phyloP scores from a whole-genome alignment of 495 filamentous ascomycete species.

The Aspergillus taichungensis region DNA sequence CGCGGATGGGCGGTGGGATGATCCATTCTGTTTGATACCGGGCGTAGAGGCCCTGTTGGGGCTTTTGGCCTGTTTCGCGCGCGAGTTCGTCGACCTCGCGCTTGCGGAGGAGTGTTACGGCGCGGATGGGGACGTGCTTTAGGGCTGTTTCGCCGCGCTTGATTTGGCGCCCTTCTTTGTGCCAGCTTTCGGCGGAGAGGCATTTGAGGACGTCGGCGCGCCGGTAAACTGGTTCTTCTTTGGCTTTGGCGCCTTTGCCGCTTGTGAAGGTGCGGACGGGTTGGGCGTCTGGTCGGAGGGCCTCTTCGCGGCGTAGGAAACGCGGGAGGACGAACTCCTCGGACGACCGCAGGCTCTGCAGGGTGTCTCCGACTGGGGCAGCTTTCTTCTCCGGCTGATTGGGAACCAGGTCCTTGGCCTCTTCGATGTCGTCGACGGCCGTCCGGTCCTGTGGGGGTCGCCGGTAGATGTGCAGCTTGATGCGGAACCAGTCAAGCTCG shows the following conservation, averaged over 20 bases:
- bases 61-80: conserved; percentile 68
- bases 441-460: conserved; percentile 52
- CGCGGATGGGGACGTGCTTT: conserved; percentile 82
- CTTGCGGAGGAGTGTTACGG: conserved; percentile 79
- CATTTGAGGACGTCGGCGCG: conserved; percentile 75
- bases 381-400: conserved; percentile 61
- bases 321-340: conserved; percentile 77
- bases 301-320: conserved; percentile 89
- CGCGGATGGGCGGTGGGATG: conserved; percentile 69
- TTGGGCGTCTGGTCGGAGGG: conserved; percentile 57
- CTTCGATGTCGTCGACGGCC: conserved; percentile 67
- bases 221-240: conserved; percentile 71
- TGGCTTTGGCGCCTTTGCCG: conserved; percentile 56
- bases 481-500: conserved; percentile 80
- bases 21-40: conserved; percentile 88
- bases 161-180: conserved; percentile 84
- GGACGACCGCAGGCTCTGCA: conserved; percentile 81
- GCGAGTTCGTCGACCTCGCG: conserved; percentile 82
- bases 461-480: conserved; percentile 62
- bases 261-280: conserved; percentile 66
- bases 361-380: conserved; percentile 60
- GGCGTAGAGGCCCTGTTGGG: conserved; percentile 78
- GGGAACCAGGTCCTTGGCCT: conserved; percentile 62
- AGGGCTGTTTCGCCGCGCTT: conserved; percentile 60
- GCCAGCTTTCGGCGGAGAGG: conserved; percentile 93